These are phyloP conservation scores for Pseudogymnoascus destructans DNA, from an alignment of 2,329 filamentous ascomycete genomes.

Conservation along the genomic window DNA sequence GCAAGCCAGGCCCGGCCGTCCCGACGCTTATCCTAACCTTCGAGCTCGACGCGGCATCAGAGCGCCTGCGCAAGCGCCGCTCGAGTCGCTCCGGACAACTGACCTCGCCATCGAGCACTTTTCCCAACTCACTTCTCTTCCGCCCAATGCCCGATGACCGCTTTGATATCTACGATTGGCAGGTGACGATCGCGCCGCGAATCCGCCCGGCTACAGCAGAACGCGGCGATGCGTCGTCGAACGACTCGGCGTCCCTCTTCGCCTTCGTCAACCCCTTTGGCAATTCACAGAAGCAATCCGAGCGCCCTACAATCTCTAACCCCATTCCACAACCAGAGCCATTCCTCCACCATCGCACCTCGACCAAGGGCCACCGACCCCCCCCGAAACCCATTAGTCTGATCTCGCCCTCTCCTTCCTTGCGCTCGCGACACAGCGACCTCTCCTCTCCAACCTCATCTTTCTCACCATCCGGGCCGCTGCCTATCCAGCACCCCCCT, in stretches of 20 bases:
- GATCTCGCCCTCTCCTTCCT: slow-evolving; percentile 44
- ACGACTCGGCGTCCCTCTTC: slow-evolving; percentile 4
- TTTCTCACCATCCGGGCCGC: slow-evolving; percentile 25
- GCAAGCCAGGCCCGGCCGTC: slow-evolving; percentile 46
- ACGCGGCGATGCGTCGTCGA: slow-evolving; percentile 3
- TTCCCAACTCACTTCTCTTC: slow-evolving; percentile 38
- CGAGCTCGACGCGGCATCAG: slow-evolving; percentile 36
- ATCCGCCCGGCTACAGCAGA: slow-evolving; percentile 25
- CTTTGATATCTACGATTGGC: slow-evolving; percentile 46
- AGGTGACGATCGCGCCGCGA: slow-evolving; percentile 30
- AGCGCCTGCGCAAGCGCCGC: slow-evolving; percentile 50
- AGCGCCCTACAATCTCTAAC: slow-evolving; percentile 10
- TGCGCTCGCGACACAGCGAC: slow-evolving; percentile 50
- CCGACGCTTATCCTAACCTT: slow-evolving; percentile 47
- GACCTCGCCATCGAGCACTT: slow-evolving; percentile 21
- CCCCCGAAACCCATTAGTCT: slow-evolving; percentile 35
- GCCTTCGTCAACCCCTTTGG: slow-evolving; percentile 25
- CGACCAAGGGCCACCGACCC: slow-evolving; percentile 32
- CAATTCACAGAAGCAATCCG: not conserved
- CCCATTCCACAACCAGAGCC: slow-evolving; percentile 18
- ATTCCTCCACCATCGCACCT: slow-evolving; percentile 35
- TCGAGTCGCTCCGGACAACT: slow-evolving; percentile 50
- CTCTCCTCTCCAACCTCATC: slow-evolving; percentile 34
- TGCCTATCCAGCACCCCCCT: slow-evolving; percentile 37
- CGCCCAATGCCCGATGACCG: slow-evolving; percentile 40